phyloP scores from a whole-genome alignment of 306 rosid species.

The Dalbergia cochinchinensis region DNA sequence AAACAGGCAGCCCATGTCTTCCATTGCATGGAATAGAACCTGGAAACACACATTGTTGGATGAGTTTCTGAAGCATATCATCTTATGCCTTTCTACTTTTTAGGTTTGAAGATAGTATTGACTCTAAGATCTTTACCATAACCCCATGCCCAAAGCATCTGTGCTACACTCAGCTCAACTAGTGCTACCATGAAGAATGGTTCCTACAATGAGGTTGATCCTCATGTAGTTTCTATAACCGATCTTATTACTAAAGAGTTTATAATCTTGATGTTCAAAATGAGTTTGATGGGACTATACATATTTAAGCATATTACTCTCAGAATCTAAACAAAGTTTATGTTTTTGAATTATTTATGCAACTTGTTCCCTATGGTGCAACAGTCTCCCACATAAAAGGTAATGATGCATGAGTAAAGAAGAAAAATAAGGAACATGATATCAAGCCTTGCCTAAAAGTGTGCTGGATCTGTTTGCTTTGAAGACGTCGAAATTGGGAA shows the following conservation, averaged over 20 bases:
- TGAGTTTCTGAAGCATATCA: neutral
- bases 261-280: neutral
- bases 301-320: neutral
- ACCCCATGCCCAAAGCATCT: neutral
- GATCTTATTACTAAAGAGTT: too few species aligned
- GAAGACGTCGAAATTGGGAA: conserved; percentile 70
- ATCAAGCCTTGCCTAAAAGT: conserved; percentile 67
- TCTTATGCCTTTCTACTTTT: neutral
- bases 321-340: neutral
- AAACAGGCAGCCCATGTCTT: conserved; percentile 73
- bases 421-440: neutral
- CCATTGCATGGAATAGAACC: conserved; percentile 71
- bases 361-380: neutral
- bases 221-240: neutral
- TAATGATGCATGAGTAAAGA: conserved; percentile 16
- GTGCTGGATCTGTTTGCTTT: conserved; percentile 68
- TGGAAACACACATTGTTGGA: conserved; percentile 18
- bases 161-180: neutral
- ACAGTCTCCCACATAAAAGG: neutral
- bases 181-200: neutral
- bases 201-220: neutral
- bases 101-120: neutral
- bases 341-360: conserved; percentile 6
- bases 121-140: neutral
- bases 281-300: conserved; percentile 2